Evolutionary conservation across 2,329 filamentous ascomycete species (phyloP), one percentile per base, ranked within the genome.

Genomic region (Drechslerella coelobrocha): DNA sequence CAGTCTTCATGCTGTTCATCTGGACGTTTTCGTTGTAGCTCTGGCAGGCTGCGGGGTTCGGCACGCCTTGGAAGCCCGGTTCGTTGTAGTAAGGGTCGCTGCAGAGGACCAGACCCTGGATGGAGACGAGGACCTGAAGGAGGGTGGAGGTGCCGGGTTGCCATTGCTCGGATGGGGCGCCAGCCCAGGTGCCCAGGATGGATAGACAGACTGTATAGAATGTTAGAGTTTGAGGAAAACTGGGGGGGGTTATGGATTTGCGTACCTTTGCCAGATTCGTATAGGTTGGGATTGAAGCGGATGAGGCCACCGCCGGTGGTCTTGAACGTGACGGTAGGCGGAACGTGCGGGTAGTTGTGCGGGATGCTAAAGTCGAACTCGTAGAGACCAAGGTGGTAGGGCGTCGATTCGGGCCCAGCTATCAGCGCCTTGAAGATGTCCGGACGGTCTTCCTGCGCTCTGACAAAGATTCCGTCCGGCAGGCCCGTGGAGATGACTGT

Each of bases 21-120:
- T 69, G 65, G 14, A 69, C 65, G 6, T 53, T 45, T 23, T 62
- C 45, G 17, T 69, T 69, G 24, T 69, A 69, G 3, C 1, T 12
- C n/a, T 41, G 55, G 4, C 51, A 69, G 2, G 51, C 56, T 4
- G 9, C 8, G 6, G 51, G n/a, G 39, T 54, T 39, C 1, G 27
- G 34, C 14, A 26, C 17, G 27, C 41, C 34, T 8, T 69, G 43
- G 17, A 57, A 59, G 1, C 80, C 81, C 0, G 84, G 84, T 75
- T 86, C 83, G 74, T 86, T 86, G 78, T 81, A 82, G 75, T 78
- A 83, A 1, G 84, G 84, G 52, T 83, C 73, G 14, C 82, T 81
- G 72, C 81, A 83, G 51, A 86, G 80, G 19, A 86, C 81, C 84
- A 86, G 84, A 27, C 80, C 79, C 73, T 86, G 84, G 55, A 86